A percentile compares a stretch with the other conserved stretches of the same genome.
phyloP scores from a whole-genome alignment of 164 flowering plant genomes.

The Kingdonia uniflora region DNA sequence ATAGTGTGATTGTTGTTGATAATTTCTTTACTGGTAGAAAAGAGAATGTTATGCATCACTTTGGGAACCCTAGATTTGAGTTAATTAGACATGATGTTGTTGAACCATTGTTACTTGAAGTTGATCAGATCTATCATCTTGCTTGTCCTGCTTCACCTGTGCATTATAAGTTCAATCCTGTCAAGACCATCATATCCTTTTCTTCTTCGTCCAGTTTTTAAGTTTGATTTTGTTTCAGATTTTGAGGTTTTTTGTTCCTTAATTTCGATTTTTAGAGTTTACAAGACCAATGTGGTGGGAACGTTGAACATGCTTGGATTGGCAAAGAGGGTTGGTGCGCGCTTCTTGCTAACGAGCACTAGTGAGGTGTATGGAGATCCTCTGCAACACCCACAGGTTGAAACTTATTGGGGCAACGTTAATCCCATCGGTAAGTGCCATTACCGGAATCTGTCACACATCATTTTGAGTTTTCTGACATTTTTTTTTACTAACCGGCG shows the following conservation, averaged over 20 bases:
- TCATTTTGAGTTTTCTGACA: not conserved
- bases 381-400: constrained; percentile 86
- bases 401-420: constrained; percentile 98
- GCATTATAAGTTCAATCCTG: constrained; percentile 92
- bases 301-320: constrained; percentile 94
- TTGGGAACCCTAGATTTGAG: constrained; percentile 82
- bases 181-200: constrained; percentile 91
- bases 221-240: not conserved
- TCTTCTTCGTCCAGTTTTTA: not conserved
- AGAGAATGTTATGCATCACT: constrained; percentile 84
- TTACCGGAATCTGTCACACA: not conserved
- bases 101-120: constrained; percentile 74
- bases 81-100: constrained; percentile 88
- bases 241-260: constrained; percentile 25
- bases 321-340: constrained; percentile 91
- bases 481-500: not conserved
- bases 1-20: constrained; percentile 86
- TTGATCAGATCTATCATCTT: constrained; percentile 91
- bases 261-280: constrained; percentile 12
- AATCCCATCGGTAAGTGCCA: constrained; percentile 81
- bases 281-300: constrained; percentile 99
- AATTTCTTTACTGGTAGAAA: constrained; percentile 90
- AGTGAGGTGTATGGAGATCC: constrained; percentile 99
- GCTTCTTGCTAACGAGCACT: constrained; percentile 93
- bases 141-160: constrained; percentile 95